A percentile compares a stretch with the other conserved stretches of the same genome.
Conservation (phyloP, 495 filamentous ascomycete species). For the Aspergillus saccharolyticus region DNA sequence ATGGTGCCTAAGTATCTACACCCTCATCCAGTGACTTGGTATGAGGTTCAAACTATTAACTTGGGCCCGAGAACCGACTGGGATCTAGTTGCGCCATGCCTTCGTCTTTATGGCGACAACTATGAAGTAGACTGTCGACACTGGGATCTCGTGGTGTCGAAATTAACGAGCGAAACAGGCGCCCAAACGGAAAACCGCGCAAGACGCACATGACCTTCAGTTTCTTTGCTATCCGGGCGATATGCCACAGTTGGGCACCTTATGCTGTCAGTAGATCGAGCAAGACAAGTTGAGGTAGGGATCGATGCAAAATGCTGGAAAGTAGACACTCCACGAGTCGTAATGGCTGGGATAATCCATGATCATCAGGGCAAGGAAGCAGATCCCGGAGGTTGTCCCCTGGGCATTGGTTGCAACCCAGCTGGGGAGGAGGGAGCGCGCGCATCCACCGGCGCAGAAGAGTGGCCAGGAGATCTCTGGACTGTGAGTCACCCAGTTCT, state of each 20-base stretch:
- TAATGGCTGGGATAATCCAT: background rate
- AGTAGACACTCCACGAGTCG: background rate
- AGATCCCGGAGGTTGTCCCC: background rate
- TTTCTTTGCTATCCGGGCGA: background rate
- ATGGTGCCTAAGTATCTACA: too few relatives aligned
- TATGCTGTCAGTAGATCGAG: background rate
- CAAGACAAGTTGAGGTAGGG: background rate
- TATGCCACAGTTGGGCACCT: background rate
- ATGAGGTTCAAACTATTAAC: too few relatives aligned
- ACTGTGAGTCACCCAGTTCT: background rate
- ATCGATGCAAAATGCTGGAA: background rate
- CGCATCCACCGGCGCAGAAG: background rate
- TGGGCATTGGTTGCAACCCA: background rate
- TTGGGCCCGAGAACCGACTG: too few relatives aligned
- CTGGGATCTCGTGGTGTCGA: too few relatives aligned
- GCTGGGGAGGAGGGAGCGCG: background rate
- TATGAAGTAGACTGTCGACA: too few relatives aligned
- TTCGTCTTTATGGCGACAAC: too few relatives aligned
- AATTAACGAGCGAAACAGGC: background rate
- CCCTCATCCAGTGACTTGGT: too few relatives aligned
- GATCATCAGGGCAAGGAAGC: background rate
- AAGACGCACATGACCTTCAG: background rate
- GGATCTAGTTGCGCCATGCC: too few relatives aligned
- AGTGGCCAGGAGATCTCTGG: background rate
- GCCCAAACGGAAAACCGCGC: too few relatives aligned